A percentile compares a stretch with the other conserved stretches of the same genome.
Conservation (phyloP, 495 filamentous ascomycete genomes). For the Lophiotrema nucula region DNA sequence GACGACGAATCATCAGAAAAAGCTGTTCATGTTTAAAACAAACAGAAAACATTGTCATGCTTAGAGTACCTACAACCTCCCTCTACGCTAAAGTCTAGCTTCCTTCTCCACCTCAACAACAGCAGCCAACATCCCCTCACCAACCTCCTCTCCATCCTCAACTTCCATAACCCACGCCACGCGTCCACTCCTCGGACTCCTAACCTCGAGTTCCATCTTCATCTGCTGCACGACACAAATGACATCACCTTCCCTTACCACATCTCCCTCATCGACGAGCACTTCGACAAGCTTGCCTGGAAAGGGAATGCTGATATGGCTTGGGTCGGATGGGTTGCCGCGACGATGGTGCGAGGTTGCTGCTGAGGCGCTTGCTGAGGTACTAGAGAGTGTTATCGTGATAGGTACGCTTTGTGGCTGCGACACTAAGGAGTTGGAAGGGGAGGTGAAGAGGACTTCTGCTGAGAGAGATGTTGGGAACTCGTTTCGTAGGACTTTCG, state of each 20-base stretch:
- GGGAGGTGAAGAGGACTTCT: slow-evolving; percentile 55
- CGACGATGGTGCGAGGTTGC: slow-evolving; percentile 51
- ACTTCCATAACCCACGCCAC: slow-evolving; percentile 57
- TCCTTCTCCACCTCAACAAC: slow-evolving; percentile 46
- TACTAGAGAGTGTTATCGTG: slow-evolving; percentile 48
- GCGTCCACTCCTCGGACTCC: slow-evolving; percentile 49
- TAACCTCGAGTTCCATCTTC: slow-evolving; percentile 66
- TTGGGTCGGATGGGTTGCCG: slow-evolving; percentile 51
- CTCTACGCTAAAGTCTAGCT: slow-evolving; percentile 15
- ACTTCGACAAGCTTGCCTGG: slow-evolving; percentile 61
- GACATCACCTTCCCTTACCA: slow-evolving; percentile 52
- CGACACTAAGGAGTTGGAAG: slow-evolving; percentile 33
- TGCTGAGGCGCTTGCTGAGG: slow-evolving; percentile 50
- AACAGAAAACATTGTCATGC: too few relatives aligned
- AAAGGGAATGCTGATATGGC: slow-evolving; percentile 59
- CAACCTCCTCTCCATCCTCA: slow-evolving; percentile 61
- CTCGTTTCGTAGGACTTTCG: slow-evolving; percentile 56
- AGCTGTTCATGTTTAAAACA: too few relatives aligned
- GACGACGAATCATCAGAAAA: too few relatives aligned
- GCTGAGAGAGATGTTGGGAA: slow-evolving; percentile 56
- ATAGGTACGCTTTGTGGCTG: slow-evolving; percentile 38
- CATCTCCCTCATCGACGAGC: slow-evolving; percentile 54
- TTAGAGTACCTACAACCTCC: too few relatives aligned
- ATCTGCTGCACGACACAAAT: slow-evolving; percentile 65
- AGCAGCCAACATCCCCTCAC: slow-evolving; percentile 56